Evolutionary conservation across 2,329 filamentous ascomycete species (phyloP).

Genomic region (Fusarium ambrosium): DNA sequence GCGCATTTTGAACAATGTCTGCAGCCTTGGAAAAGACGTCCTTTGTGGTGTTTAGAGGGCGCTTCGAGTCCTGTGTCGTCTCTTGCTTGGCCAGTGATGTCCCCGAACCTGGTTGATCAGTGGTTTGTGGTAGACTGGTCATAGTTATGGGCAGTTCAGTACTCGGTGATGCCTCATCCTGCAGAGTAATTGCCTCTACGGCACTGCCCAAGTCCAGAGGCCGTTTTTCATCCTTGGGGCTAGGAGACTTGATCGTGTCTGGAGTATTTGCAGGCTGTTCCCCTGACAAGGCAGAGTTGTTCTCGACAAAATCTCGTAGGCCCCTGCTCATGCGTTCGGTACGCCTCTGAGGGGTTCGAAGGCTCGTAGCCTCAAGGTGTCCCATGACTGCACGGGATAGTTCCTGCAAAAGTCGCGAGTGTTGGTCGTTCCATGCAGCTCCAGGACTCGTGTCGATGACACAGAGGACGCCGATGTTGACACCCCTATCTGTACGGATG

Average conservation of each 20-base stretch:
- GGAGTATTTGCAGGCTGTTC: constrained; percentile 6
- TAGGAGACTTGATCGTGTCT: background rate
- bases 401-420: constrained; percentile 45
- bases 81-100: background rate
- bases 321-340: constrained; percentile 56
- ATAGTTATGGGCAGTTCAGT: background rate
- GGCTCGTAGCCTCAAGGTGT: constrained; percentile 52
- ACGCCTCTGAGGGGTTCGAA: constrained; percentile 45
- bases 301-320: constrained; percentile 54
- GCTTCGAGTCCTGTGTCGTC: background rate
- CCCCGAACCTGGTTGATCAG: background rate
- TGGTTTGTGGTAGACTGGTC: background rate
- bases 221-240: background rate
- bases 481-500: constrained; percentile 54
- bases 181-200: background rate
- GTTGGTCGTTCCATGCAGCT: constrained; percentile 41
- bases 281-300: constrained; percentile 41
- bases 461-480: constrained; percentile 59
- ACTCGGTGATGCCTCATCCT: background rate
- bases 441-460: constrained; percentile 41
- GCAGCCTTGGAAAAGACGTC: constrained; percentile 59
- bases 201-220: background rate
- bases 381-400: constrained; percentile 52
- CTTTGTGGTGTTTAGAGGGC: background rate
- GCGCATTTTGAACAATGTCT: constrained; percentile 57